phyloP scores from a whole-genome alignment of 768 basidiomycete genomes.

The Mycena latifolia region DNA sequence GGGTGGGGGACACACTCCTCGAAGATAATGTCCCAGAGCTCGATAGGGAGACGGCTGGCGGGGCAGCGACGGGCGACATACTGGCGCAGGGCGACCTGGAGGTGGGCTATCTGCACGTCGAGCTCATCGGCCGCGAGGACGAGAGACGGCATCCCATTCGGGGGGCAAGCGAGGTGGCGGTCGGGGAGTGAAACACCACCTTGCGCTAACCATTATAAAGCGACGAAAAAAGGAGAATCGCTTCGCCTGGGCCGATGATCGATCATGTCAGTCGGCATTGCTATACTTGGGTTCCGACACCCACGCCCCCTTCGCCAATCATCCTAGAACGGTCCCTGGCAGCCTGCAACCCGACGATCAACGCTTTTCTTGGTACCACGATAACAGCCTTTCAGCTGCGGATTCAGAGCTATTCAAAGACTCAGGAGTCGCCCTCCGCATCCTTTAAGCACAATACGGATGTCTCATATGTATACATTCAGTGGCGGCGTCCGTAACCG shows the following conservation, averaged over 20 bases:
- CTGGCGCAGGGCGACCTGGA: constrained; percentile 12
- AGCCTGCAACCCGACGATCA: no score
- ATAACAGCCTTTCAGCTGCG: no score
- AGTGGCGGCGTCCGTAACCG: no score
- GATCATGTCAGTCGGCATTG: no score
- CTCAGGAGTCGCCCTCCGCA: no score
- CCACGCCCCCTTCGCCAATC: no score
- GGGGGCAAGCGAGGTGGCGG: neutral
- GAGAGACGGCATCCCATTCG: constrained; percentile 13
- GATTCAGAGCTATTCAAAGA: no score
- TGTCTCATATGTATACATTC: no score
- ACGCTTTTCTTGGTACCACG: no score
- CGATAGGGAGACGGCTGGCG: constrained; percentile 26
- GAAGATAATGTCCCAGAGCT: constrained; percentile 34
- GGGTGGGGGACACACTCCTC: neutral
- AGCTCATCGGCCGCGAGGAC: neutral
- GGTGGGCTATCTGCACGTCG: constrained; percentile 11
- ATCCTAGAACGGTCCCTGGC: no score
- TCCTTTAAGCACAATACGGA: no score
- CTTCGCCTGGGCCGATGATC: neutral
- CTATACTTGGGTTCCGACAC: no score
- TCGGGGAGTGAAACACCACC: neutral
- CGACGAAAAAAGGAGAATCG: neutral
- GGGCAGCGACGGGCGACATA: constrained; percentile 21
- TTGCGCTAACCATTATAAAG: neutral